Percentiles rank a stretch among this genome's conserved stretches.
Evolutionary conservation across 2,329 filamentous ascomycete species (phyloP).

Genomic region (Talaromyces albobiverticillius): DNA sequence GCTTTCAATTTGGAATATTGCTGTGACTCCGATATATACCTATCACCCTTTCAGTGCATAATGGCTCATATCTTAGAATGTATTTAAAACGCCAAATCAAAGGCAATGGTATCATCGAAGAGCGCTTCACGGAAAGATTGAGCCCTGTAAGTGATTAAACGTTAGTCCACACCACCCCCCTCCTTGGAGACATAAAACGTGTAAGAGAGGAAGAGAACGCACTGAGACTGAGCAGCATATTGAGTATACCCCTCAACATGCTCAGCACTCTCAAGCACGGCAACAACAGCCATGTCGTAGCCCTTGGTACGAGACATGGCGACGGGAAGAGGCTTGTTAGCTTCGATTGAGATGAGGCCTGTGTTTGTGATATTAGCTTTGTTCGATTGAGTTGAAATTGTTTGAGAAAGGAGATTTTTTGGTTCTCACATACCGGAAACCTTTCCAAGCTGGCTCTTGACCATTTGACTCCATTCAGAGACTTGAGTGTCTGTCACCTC

Average conservation of each 20-base stretch:
- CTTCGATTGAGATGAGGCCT: slow-evolving; percentile 35
- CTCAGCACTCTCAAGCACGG: slow-evolving; percentile 43
- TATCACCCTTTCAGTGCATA: no score
- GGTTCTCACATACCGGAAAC: slow-evolving; percentile 40
- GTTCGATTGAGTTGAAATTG: no score
- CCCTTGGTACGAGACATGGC: slow-evolving; percentile 43
- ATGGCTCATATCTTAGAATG: no score
- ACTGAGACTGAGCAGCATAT: slow-evolving; percentile 48
- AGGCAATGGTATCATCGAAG: slow-evolving; percentile 42
- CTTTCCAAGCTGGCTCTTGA: slow-evolving; percentile 40
- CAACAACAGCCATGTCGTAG: slow-evolving; percentile 46
- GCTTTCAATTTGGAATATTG: no score
- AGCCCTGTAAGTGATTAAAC: slow-evolving; percentile 26
- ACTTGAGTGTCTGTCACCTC: slow-evolving; percentile 34
- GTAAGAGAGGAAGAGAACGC: slow-evolving; percentile 26
- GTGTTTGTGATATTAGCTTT: background rate
- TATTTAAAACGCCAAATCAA: slow-evolving; percentile 38
- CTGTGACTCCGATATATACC: no score
- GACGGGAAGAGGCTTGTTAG: slow-evolving; percentile 35
- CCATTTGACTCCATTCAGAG: slow-evolving; percentile 27
- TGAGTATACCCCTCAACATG: slow-evolving; percentile 42
- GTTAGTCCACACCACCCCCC: background rate
- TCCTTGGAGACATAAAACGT: background rate
- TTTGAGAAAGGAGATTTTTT: no score
- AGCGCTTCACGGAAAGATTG: slow-evolving; percentile 39